phyloP scores from a whole-genome alignment of 192 early-diverging fungal species.

The Podila clonocystis region DNA sequence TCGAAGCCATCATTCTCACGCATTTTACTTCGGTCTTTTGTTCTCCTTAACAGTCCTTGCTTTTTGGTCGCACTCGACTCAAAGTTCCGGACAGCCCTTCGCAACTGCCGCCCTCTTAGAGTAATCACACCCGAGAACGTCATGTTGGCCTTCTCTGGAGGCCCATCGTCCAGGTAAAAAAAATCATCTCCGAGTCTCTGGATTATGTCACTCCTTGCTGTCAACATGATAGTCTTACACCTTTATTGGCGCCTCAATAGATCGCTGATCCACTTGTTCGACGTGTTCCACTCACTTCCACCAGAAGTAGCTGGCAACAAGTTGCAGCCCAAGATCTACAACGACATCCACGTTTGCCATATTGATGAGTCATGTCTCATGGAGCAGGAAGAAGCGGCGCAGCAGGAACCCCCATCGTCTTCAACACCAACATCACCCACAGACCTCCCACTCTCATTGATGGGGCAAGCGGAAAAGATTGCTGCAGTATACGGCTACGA shows the following conservation, averaged over 20 bases:
- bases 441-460: slow-evolving; percentile 22
- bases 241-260: slow-evolving; percentile 41
- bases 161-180: slow-evolving; percentile 76
- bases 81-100: slow-evolving; percentile 75
- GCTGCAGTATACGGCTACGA: slow-evolving; percentile 49
- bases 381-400: slow-evolving; percentile 19
- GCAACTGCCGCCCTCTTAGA: slow-evolving; percentile 57
- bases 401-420: neutral
- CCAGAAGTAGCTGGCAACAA: slow-evolving; percentile 68
- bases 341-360: slow-evolving; percentile 75
- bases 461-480: slow-evolving; percentile 53
- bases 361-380: slow-evolving; percentile 78
- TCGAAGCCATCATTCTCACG: too few relatives aligned
- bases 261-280: slow-evolving; percentile 71
- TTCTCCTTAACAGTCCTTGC: slow-evolving; percentile 60
- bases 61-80: slow-evolving; percentile 73
- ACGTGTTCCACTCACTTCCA: slow-evolving; percentile 65
- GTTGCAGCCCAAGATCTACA: slow-evolving; percentile 61
- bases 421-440: neutral
- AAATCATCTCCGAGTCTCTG: too few relatives aligned
- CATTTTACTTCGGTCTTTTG: neutral
- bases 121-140: slow-evolving; percentile 60
- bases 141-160: slow-evolving; percentile 89
- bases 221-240: too few relatives aligned
- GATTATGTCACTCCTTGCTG: too few relatives aligned